phyloP scores from a whole-genome alignment of 768 basidiomycete species.

The Boletus tomentosulus region DNA sequence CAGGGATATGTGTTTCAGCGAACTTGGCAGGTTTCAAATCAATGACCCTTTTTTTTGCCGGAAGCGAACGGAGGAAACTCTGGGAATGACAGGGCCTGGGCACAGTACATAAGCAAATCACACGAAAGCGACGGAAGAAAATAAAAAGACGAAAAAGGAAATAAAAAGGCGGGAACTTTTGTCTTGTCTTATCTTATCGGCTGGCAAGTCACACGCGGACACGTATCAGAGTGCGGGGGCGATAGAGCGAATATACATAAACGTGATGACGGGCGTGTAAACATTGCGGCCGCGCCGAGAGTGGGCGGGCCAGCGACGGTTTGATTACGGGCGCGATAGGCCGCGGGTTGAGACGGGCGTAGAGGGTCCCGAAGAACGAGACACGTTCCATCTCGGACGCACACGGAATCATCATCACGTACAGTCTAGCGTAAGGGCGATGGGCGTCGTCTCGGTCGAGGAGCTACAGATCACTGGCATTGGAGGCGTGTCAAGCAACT shows the following conservation, averaged over 20 bases:
- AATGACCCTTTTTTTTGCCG: constrained; percentile 10
- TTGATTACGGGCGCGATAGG: constrained; percentile 4
- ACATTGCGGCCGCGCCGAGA: constrained; percentile 11
- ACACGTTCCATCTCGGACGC: constrained; percentile 17
- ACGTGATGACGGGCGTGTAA: constrained; percentile 1
- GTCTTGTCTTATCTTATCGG: constrained; percentile 30
- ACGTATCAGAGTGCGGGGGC: constrained; percentile 22
- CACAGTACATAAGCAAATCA: constrained; percentile 9
- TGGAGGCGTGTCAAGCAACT: too few species aligned
- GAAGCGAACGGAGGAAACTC: constrained; percentile 21
- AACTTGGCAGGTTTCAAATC: constrained; percentile 13
- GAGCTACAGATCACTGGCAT: neutral
- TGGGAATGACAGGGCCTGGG: constrained; percentile 6
- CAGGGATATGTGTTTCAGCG: constrained; percentile 15
- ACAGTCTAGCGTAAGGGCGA: constrained; percentile 15
- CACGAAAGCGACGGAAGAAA: constrained; percentile 5
- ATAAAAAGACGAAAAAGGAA: constrained; percentile 14
- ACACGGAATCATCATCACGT: constrained; percentile 18
- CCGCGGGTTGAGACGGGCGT: constrained; percentile 20
- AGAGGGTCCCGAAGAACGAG: constrained; percentile 17
- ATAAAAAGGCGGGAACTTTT: constrained; percentile 3
- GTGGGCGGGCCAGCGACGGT: constrained; percentile 6
- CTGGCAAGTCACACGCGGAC: constrained; percentile 17
- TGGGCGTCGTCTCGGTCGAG: constrained; percentile 2
- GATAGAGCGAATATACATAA: constrained; percentile 19